These are phyloP conservation scores for Cyberlindnera euphorbiiphila DNA, from an alignment of 805 yeast species.

Conservation along the genomic window DNA sequence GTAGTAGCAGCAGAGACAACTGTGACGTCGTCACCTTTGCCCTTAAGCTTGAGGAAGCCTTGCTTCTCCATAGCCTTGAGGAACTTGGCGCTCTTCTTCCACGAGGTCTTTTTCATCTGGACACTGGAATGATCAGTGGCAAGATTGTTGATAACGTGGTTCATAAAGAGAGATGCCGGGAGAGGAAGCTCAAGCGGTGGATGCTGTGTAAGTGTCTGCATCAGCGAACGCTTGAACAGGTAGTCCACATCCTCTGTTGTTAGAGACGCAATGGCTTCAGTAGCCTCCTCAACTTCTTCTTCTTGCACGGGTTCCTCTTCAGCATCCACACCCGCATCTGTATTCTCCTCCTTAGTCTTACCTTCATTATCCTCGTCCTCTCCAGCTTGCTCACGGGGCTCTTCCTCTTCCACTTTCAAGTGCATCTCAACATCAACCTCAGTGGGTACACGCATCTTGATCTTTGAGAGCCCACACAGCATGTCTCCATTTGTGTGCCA, in stretches of 20 bases:
- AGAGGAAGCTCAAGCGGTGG: slow-evolving; percentile 56
- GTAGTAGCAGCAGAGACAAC: slow-evolving; percentile 48
- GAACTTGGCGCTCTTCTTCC: slow-evolving; percentile 87
- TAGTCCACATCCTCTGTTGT: slow-evolving; percentile 66
- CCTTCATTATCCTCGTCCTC: slow-evolving; percentile 15
- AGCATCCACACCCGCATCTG: background rate
- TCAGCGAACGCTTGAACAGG: slow-evolving; percentile 65
- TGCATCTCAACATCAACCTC: slow-evolving; percentile 28
- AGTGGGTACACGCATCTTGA: slow-evolving; percentile 41
- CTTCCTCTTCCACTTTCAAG: slow-evolving; percentile 19
- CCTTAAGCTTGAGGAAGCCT: slow-evolving; percentile 65
- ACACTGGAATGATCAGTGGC: slow-evolving; percentile 59
- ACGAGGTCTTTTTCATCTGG: slow-evolving; percentile 73
- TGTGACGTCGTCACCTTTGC: slow-evolving; percentile 77
- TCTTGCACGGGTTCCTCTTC: slow-evolving; percentile 9
- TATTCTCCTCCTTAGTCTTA: background rate
- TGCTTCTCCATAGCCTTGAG: slow-evolving; percentile 82
- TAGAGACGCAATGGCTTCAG: slow-evolving; percentile 28
- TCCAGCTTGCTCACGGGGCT: too few relatives aligned
- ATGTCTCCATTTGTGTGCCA: slow-evolving; percentile 68
- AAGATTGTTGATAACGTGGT: slow-evolving; percentile 64
- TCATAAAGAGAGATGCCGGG: slow-evolving; percentile 69
- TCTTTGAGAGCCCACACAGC: slow-evolving; percentile 48
- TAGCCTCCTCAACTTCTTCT: slow-evolving; percentile 16
- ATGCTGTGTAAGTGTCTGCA: slow-evolving; percentile 62